Conservation (phyloP, 202 grass and related monocot genomes). For the Zizania palustris region DNA sequence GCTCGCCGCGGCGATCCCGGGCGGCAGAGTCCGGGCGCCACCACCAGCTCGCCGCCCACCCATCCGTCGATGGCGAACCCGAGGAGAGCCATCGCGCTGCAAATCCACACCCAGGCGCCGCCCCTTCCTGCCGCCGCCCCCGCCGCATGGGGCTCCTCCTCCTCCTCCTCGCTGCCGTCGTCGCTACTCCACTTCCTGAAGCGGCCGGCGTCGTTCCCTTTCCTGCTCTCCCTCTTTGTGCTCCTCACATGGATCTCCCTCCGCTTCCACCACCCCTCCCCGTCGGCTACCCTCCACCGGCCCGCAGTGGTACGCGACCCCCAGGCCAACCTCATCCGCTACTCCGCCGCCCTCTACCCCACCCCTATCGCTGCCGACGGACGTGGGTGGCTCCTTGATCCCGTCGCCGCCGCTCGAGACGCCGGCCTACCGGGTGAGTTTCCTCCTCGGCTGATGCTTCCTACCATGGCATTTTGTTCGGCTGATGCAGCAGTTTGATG, state of each 20-base stretch:
- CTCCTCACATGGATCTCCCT: constrained; percentile 95
- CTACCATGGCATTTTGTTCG: neutral
- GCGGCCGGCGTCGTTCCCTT: constrained; percentile 74
- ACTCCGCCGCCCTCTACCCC: constrained; percentile 63
- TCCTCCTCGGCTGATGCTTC: constrained; percentile 8
- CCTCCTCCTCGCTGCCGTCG: constrained; percentile 39
- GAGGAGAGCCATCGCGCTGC: constrained; percentile 60
- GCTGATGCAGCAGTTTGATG: neutral
- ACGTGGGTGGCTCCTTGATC: constrained; percentile 86
- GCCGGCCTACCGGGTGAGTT: constrained; percentile 65
- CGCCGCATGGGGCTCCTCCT: constrained; percentile 22
- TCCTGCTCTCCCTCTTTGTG: constrained; percentile 81
- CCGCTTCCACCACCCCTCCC: constrained; percentile 68
- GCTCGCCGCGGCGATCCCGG: too few relatives aligned
- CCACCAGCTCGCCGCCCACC: too few relatives aligned
- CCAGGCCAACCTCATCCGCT: constrained; percentile 76
- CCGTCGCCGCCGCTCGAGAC: constrained; percentile 58
- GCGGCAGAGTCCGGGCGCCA: neutral
- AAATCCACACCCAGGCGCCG: constrained; percentile 36
- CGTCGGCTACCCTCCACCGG: constrained; percentile 10
- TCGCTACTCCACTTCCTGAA: constrained; percentile 79
- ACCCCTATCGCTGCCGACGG: constrained; percentile 71
- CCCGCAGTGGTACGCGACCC: constrained; percentile 47
- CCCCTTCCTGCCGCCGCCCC: neutral
- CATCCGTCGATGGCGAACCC: constrained; percentile 61